Conservation (phyloP, 2,329 filamentous ascomycete species). For the Didymella pomorum region DNA sequence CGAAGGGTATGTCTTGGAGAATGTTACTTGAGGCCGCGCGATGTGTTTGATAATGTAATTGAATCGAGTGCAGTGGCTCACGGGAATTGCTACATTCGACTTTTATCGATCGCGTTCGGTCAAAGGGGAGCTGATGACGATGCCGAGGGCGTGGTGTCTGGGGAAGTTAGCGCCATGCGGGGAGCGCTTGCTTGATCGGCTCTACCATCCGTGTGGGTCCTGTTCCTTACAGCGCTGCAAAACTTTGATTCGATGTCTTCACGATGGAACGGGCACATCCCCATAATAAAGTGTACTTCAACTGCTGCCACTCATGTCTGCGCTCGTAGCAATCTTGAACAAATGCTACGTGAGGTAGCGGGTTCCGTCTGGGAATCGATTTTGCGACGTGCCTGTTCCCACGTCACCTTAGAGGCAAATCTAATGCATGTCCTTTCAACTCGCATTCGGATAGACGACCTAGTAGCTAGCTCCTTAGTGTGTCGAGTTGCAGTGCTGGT, state of each 20-base stretch:
- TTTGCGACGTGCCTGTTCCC: not conserved
- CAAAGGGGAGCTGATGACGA: slow-evolving; percentile 25
- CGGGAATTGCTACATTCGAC: not conserved
- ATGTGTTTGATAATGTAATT: not conserved
- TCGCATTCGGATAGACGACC: too few relatives aligned
- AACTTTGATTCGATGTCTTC: not conserved
- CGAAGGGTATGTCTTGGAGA: not conserved
- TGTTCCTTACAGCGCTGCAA: not conserved
- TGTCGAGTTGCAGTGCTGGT: not conserved
- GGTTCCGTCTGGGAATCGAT: too few relatives aligned
- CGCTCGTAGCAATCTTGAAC: not conserved
- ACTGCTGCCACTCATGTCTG: not conserved
- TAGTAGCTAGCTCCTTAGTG: not conserved
- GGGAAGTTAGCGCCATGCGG: slow-evolving; percentile 27
- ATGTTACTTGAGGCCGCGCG: not conserved
- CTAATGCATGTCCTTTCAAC: not conserved
- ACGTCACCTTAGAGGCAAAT: too few relatives aligned
- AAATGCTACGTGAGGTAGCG: not conserved
- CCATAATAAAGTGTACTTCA: not conserved
- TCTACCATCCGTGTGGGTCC: not conserved
- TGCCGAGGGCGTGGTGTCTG: slow-evolving; percentile 26
- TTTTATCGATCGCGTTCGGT: slow-evolving; percentile 15
- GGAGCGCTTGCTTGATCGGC: slow-evolving; percentile 18
- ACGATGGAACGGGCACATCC: too few relatives aligned
- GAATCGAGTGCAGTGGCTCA: not conserved